Evolutionary conservation across 2,329 filamentous ascomycete genomes (phyloP), one percentile per base, ranked within the genome.

Genomic region (Macrophomina tecta): DNA sequence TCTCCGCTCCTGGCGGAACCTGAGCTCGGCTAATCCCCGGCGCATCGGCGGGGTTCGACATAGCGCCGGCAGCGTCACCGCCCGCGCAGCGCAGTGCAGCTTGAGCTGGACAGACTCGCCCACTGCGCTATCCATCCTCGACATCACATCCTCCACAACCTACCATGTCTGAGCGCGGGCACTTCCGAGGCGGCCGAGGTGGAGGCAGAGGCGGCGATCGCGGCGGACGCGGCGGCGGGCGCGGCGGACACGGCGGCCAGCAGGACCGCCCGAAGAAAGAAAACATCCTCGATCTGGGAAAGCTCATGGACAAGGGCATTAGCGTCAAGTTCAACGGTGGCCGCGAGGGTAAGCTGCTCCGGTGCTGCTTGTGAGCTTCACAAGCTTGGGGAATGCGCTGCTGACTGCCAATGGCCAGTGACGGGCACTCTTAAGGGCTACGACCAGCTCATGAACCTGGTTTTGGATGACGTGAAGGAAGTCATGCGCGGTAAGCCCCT

Each of bases 251-350:
- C 64, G 64, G 68, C 64, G 14, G 55, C 23, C 40, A 66, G 79
- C 82, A 86, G 69, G 92, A 96, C 81, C 88, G 90, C 73, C 92
- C 93, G 69, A 97, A 97, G 88, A 98, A 98, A 85, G 95, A 99
- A 82, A 98, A 97, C 79, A 99, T 99, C 74, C 87, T 99, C 64
- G 94, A 99, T 77, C 81, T 99, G 74, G 89, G 86, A 77, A 97
- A 97, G 83, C 99, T 98, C 81, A 93, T 97, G 91, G 93, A 99
- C 80, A 97, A 97, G 87, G 87, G 91, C 76, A 93, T 99, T 72
- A 91, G 87, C 9, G 94, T 99, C 77, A 98, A 98, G 82, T 98
- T 99, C 80, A 97, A 93, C 76, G 95, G 95, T 49, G 95, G 95
- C 1, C 84, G 94, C 68, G 93, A 97, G 84, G 92, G 93, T 95